Evolutionary conservation across 2,329 filamentous ascomycete genomes (phyloP), one percentile per base, ranked within the genome.

Genomic region (Ciborinia camelliae): DNA sequence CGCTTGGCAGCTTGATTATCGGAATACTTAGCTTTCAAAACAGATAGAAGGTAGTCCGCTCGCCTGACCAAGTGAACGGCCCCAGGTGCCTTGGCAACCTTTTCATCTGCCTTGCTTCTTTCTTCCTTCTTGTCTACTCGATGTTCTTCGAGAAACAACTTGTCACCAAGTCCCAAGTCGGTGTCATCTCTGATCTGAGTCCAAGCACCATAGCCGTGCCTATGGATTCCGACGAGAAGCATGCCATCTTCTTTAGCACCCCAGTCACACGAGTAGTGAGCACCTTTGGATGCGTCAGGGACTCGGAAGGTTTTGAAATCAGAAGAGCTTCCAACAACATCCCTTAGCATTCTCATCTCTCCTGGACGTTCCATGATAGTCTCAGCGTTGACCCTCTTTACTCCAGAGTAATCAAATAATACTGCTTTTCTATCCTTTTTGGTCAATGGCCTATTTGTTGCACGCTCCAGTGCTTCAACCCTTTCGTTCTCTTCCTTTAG

Each of bases 381-480:
- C 77, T 97, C 92, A 0, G 95, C 95, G 74, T 99, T 99, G 73
- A 97, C 86, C 72, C 96, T 93, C 77, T 96, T 96, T 59, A 97
- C 89, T 63, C 93, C 92, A 53, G 90, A 89, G 77, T 93, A 97
- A 75, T 98, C 93, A 72, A 99, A 97, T 52, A 99, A 81, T 23
- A 99, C 91, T 0, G 95, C 95, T 78, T 99, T 99, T 77, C 92
- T 92, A 75, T 99, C 95, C 77, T 99, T 99, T 81, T 98, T 97
- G 0, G 94, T 96, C 63, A 96, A 79, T 2, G 87, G 84, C 75
- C 95, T 96, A 74, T 91, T 91, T 0, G 85, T 83, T 68, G 90
- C 81, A 28, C 81, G 86, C 76, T 95, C 91, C 71, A 88, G 76
- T 18, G 83, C 83, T 65, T 84, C 82, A 62, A 89, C 79, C 66